phyloP scores from a whole-genome alignment of 176 grass and related monocot genomes.

The Carex scoparia region DNA sequence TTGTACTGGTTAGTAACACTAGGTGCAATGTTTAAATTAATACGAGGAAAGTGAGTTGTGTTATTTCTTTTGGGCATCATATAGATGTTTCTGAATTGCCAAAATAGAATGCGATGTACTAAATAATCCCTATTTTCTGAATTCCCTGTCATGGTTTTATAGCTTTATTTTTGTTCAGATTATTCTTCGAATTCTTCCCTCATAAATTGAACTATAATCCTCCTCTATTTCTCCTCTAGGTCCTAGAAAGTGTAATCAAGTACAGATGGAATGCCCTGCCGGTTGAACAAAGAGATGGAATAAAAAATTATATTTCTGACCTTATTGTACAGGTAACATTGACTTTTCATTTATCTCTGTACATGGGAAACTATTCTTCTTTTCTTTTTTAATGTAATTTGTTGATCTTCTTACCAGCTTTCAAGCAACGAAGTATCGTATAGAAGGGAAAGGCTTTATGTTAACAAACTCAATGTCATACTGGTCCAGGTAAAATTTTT shows the following conservation, averaged over 20 bases:
- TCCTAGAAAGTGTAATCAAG: slow-evolving; percentile 99
- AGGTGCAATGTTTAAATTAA: slow-evolving; percentile 2
- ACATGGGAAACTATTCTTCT: background rate
- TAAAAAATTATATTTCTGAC: slow-evolving; percentile 98
- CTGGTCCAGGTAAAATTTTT: slow-evolving; percentile 75
- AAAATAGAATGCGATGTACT: background rate
- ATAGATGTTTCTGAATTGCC: background rate
- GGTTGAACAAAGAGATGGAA: slow-evolving; percentile 90
- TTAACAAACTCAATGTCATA: slow-evolving; percentile 99
- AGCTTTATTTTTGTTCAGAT: background rate
- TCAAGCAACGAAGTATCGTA: slow-evolving; percentile 86
- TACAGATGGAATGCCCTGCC: slow-evolving; percentile 96
- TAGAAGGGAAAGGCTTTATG: slow-evolving; percentile 90
- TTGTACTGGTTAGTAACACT: background rate
- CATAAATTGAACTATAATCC: background rate
- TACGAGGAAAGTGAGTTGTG: background rate
- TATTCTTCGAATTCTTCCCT: background rate
- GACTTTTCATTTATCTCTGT: background rate
- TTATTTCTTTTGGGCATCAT: background rate
- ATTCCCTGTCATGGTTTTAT: background rate
- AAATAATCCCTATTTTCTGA: background rate
- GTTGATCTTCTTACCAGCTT: slow-evolving; percentile 46
- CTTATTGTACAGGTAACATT: slow-evolving; percentile 72
- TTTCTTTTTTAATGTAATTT: background rate
- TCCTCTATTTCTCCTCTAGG: slow-evolving; percentile 34